These are phyloP conservation scores for Chrysosporium queenslandicum DNA, from an alignment of 2,329 filamentous ascomycete species.

Conservation along the genomic window DNA sequence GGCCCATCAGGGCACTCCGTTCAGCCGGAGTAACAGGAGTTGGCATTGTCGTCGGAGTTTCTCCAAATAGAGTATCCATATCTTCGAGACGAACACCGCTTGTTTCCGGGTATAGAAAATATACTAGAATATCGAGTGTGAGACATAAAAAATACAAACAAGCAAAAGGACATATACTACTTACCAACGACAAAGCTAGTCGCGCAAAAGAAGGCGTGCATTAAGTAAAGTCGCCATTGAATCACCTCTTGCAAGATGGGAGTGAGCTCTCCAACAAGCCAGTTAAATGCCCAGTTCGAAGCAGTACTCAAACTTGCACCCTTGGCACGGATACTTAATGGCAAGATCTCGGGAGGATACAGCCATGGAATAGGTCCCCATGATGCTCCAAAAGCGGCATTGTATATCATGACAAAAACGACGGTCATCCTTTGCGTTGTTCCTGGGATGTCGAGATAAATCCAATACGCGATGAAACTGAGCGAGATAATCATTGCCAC, in stretches of 20 bases:
- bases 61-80: conserved; percentile 90
- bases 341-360: conserved; percentile 96
- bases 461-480: conserved; percentile 87
- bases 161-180: conserved; percentile 30
- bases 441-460: conserved; percentile 65
- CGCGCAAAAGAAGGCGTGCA: conserved; percentile 95
- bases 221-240: conserved; percentile 82
- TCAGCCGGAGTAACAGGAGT: conserved; percentile 71
- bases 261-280: conserved; percentile 90
- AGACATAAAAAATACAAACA: conserved; percentile 2
- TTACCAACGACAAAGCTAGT: conserved; percentile 91
- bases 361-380: conserved; percentile 98
- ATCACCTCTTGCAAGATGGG: conserved; percentile 87
- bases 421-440: conserved; percentile 78
- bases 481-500: conserved; percentile 81
- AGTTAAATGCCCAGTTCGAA: conserved; percentile 97
- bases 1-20: conserved; percentile 68
- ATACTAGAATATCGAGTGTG: conserved; percentile 50
- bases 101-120: conserved; percentile 95
- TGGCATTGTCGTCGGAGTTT: conserved; percentile 71
- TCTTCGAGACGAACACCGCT: conserved; percentile 91
- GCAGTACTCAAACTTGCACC: conserved; percentile 93
- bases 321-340: conserved; percentile 91
- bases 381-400: conserved; percentile 90
- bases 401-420: conserved; percentile 95